Percentiles rank a stretch among this genome's conserved stretches.
phyloP scores from a whole-genome alignment of 768 basidiomycete species.

The Amanita thiersii region DNA sequence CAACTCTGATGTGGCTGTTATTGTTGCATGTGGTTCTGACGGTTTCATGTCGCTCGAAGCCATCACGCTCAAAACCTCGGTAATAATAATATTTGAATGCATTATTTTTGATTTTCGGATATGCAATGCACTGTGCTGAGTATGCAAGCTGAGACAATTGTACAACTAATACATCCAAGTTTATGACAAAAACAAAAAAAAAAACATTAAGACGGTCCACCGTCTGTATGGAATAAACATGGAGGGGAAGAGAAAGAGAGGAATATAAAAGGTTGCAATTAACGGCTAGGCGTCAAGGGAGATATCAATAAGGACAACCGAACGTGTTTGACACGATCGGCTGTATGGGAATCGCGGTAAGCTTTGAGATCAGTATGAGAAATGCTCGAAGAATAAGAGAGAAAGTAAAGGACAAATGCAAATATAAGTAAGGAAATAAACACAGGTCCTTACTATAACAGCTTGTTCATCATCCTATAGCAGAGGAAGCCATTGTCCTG shows the following conservation, averaged over 20 bases:
- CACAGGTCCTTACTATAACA: slow-evolving; percentile 1
- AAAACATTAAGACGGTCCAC: too few relatives aligned
- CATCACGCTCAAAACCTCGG: too few relatives aligned
- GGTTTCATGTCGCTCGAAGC: too few relatives aligned
- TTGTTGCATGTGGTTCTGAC: too few relatives aligned
- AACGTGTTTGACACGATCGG: background rate
- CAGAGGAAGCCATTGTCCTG: slow-evolving; percentile 85
- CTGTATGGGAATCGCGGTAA: background rate
- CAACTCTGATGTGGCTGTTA: too few relatives aligned
- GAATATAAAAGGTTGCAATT: too few relatives aligned
- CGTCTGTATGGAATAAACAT: background rate
- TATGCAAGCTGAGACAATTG: background rate
- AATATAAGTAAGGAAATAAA: slow-evolving; percentile 8
- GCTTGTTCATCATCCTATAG: slow-evolving; percentile 31
- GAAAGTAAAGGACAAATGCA: slow-evolving; percentile 3
- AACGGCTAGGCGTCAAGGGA: too few relatives aligned
- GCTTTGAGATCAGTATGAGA: slow-evolving; percentile 1
- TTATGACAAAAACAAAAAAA: background rate
- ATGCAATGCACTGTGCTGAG: background rate
- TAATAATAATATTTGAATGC: too few relatives aligned
- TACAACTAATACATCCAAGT: background rate
- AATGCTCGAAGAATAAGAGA: background rate
- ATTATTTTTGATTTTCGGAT: background rate
- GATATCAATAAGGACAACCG: too few relatives aligned
- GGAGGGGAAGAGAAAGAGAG: background rate